These are phyloP conservation scores for Fonticula alba DNA, from an alignment of 78 protist species.

Conservation along the genomic window DNA sequence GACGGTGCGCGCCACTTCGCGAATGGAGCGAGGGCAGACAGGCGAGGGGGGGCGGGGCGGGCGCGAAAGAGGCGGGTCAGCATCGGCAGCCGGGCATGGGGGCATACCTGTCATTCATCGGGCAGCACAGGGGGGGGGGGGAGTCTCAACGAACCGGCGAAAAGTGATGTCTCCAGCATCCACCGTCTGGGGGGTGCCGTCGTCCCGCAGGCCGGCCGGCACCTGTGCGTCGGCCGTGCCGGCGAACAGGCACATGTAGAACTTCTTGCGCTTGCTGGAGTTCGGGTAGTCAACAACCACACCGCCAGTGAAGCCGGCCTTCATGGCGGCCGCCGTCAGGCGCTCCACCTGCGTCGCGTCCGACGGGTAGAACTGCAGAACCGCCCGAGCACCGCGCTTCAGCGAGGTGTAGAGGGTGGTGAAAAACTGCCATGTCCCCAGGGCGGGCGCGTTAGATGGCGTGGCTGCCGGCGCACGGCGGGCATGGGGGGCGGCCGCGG, in stretches of 20 bases:
- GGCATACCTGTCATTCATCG: slow-evolving; percentile 1
- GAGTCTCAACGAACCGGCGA: background rate
- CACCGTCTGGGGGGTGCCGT: background rate
- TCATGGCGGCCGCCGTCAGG: slow-evolving; percentile 51
- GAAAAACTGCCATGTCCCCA: too few relatives aligned
- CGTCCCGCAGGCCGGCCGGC: background rate
- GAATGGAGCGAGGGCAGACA: background rate
- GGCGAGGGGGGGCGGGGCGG: background rate
- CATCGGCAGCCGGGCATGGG: background rate
- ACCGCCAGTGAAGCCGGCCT: slow-evolving; percentile 86
- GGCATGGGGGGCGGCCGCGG: too few relatives aligned
- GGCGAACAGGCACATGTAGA: slow-evolving; percentile 15
- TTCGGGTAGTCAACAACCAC: slow-evolving; percentile 85
- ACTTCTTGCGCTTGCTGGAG: slow-evolving; percentile 79
- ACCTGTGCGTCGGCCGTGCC: slow-evolving; percentile 7
- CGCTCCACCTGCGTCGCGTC: slow-evolving; percentile 58
- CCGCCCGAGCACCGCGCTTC: slow-evolving; percentile 40
- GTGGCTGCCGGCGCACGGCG: too few relatives aligned
- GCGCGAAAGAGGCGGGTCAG: background rate
- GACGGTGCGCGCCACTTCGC: too few relatives aligned
- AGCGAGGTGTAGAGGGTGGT: slow-evolving; percentile 44
- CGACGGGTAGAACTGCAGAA: slow-evolving; percentile 78
- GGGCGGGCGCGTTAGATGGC: too few relatives aligned
- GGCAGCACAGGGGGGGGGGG: background rate
- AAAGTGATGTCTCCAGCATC: background rate